Conservation (phyloP, 2,329 filamentous ascomycete genomes). For the Rhinocladiella mackenziei region DNA sequence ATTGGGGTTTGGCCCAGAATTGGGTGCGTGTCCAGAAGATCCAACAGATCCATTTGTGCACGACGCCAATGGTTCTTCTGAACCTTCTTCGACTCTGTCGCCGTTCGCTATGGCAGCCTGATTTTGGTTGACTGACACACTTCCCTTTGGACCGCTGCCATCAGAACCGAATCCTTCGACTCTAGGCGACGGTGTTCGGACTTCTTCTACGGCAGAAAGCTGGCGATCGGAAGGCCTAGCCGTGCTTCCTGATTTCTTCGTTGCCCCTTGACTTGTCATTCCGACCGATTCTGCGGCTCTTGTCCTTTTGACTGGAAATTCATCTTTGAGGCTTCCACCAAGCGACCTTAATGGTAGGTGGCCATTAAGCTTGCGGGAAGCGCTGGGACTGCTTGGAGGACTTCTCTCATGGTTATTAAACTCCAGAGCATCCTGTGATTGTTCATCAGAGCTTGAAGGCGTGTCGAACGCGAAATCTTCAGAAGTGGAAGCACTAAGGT, state of each 20-base stretch:
- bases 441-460: slow-evolving; percentile 32
- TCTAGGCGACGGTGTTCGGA: slow-evolving; percentile 32
- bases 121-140: slow-evolving; percentile 1
- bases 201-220: slow-evolving; percentile 32
- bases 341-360: slow-evolving; percentile 7
- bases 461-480: slow-evolving; percentile 35
- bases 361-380: slow-evolving; percentile 9
- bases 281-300: slow-evolving; percentile 4
- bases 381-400: slow-evolving; percentile 14
- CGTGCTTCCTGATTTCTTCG: slow-evolving; percentile 5
- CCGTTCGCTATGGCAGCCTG: slow-evolving; percentile 9
- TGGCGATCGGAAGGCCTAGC: slow-evolving; percentile 25
- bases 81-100: slow-evolving; percentile 35
- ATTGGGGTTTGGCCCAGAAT: slow-evolving; percentile 1
- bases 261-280: slow-evolving; percentile 2
- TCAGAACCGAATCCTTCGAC: slow-evolving; percentile 9
- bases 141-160: slow-evolving; percentile 4
- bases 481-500: slow-evolving; percentile 40
- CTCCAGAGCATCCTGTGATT: slow-evolving; percentile 27
- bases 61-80: slow-evolving; percentile 36
- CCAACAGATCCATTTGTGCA: slow-evolving; percentile 34
- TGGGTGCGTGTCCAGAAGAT: slow-evolving; percentile 9
- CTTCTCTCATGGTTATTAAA: slow-evolving; percentile 3
- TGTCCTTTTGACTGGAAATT: neutral
- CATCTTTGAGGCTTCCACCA: neutral